Percentiles rank a stretch among this genome's conserved stretches.
phyloP scores from a whole-genome alignment of 495 filamentous ascomycete species.

The Chlorociboria aeruginascens region DNA sequence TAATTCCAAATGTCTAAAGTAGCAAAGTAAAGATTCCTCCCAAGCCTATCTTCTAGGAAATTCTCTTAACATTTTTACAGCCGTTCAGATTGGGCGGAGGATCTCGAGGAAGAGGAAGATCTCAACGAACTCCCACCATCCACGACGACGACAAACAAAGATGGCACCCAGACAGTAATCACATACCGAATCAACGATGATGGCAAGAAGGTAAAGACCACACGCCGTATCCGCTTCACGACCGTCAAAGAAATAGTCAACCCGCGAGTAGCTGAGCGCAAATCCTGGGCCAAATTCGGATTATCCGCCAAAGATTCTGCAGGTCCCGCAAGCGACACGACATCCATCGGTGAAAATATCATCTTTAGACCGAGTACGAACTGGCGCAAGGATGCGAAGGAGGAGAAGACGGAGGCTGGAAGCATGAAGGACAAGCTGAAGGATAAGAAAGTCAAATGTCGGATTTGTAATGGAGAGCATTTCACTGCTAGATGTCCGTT shows the following conservation, averaged over 20 bases:
- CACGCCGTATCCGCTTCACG: slow-evolving; percentile 82
- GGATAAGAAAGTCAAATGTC: slow-evolving; percentile 99
- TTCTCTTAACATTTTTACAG: neutral
- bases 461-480: slow-evolving; percentile 97
- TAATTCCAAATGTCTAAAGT: slow-evolving; percentile 19
- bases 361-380: slow-evolving; percentile 80
- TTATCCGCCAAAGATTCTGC: slow-evolving; percentile 53
- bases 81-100: slow-evolving; percentile 83
- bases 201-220: slow-evolving; percentile 91
- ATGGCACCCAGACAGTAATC: slow-evolving; percentile 91
- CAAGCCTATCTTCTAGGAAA: neutral
- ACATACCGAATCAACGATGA: slow-evolving; percentile 86
- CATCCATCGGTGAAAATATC: slow-evolving; percentile 92
- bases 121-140: slow-evolving; percentile 61
- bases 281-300: slow-evolving; percentile 87
- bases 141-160: slow-evolving; percentile 86
- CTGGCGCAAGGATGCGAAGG: slow-evolving; percentile 81
- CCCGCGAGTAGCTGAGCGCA: slow-evolving; percentile 88
- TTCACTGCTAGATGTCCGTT: slow-evolving; percentile 83
- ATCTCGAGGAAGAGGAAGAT: slow-evolving; percentile 80
- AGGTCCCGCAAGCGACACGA: slow-evolving; percentile 61
- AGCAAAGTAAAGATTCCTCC: slow-evolving; percentile 11
- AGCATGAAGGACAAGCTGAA: slow-evolving; percentile 84
- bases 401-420: slow-evolving; percentile 58
- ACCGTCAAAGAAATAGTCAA: slow-evolving; percentile 85